phyloP scores from a whole-genome alignment of 2,329 filamentous ascomycete genomes.

The Colletotrichum eremochloae region DNA sequence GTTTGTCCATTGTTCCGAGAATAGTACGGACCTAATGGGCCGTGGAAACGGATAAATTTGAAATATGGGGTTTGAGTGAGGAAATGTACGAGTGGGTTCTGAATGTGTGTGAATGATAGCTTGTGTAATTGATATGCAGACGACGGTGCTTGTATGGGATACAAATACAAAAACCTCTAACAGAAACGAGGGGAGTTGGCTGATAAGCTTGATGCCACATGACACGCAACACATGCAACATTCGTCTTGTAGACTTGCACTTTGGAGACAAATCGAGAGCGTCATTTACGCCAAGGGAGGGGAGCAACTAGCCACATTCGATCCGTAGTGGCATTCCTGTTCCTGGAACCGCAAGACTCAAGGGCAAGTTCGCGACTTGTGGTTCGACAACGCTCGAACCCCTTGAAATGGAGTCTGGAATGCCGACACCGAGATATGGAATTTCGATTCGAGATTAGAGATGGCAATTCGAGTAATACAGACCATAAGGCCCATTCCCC shows the following conservation, averaged over 20 bases:
- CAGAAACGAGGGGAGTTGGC: neutral
- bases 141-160: neutral
- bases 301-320: no score
- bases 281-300: no score
- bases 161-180: neutral
- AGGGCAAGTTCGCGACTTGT: neutral
- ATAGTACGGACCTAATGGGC: neutral
- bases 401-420: neutral
- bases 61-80: neutral
- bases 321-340: no score
- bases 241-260: neutral
- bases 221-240: neutral
- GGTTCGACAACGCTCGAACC: neutral
- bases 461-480: neutral
- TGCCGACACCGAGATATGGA: neutral
- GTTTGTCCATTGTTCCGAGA: neutral
- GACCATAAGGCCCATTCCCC: no score
- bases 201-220: neutral
- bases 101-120: neutral
- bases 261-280: no score
- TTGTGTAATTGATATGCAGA: neutral
- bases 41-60: neutral
- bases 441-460: neutral
- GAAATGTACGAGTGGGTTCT: neutral
- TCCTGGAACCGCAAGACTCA: neutral